Conservation (phyloP, 2,329 filamentous ascomycete genomes). For the Neurospora crassa region DNA sequence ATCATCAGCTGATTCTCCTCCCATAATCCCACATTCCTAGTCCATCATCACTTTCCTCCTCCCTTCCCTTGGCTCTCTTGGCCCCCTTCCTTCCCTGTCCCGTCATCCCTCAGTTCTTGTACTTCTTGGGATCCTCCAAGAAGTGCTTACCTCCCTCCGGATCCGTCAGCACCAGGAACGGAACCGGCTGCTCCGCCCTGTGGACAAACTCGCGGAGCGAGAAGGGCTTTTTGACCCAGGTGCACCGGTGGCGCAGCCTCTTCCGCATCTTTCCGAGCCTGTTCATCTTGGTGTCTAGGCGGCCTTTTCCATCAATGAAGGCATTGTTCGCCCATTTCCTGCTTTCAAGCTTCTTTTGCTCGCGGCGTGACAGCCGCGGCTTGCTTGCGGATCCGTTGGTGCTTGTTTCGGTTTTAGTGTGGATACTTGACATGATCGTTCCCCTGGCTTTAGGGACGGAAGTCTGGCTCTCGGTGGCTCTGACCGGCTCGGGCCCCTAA, state of each 20-base stretch:
- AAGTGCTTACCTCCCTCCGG: background rate
- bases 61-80: no score
- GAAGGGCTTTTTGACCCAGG: background rate
- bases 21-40: background rate
- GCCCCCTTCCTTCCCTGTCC: background rate
- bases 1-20: background rate
- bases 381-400: background rate
- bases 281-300: background rate
- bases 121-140: background rate
- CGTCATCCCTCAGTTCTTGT: background rate
- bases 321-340: background rate
- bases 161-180: background rate
- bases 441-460: rapidly evolving
- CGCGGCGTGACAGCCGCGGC: background rate
- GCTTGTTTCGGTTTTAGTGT: no score
- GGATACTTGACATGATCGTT: no score
- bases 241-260: background rate
- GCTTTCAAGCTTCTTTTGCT: background rate
- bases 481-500: background rate
- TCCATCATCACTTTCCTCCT: background rate
- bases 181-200: background rate
- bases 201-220: background rate
- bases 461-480: background rate
- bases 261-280: background rate
- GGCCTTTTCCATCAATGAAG: background rate